Percentiles rank a stretch among this genome's conserved stretches.
Conservation (phyloP, 257 asterid species). For the Cinchona pubescens region DNA sequence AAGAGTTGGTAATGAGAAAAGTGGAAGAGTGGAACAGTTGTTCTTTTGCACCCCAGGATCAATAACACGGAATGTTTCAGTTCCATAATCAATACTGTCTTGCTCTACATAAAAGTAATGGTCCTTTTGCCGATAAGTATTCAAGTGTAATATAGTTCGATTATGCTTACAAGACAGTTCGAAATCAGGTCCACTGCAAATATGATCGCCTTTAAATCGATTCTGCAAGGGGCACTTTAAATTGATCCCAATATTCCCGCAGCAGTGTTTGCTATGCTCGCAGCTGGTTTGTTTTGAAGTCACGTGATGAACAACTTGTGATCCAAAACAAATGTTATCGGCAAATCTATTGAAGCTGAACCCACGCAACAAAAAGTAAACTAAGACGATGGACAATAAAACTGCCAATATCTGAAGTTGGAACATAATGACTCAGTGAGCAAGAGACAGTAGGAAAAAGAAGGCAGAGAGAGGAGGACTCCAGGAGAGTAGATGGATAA, state of each 20-base stretch:
- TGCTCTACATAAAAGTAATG: neutral
- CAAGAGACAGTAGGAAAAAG: too few species aligned
- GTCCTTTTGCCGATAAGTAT: too few species aligned
- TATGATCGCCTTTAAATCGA: neutral
- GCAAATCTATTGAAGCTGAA: too few species aligned
- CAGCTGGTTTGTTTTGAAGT: too few species aligned
- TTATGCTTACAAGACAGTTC: conserved; percentile 1
- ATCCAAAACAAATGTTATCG: too few species aligned
- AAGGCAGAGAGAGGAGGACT: too few species aligned
- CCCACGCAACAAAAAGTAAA: too few species aligned
- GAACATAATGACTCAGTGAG: too few species aligned
- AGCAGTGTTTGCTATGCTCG: neutral
- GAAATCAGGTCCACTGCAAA: neutral
- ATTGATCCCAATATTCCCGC: neutral
- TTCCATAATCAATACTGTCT: neutral
- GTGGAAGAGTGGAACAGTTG: conserved; percentile 10
- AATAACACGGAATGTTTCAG: neutral
- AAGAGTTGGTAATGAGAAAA: neutral
- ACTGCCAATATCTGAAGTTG: too few species aligned
- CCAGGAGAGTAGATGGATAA: too few species aligned
- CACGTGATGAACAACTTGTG: too few species aligned
- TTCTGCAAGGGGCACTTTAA: neutral
- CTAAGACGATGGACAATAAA: too few species aligned
- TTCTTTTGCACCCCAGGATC: neutral
- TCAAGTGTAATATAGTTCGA: neutral